A percentile compares a stretch with the other conserved stretches of the same genome.
phyloP scores from a whole-genome alignment of 2,329 filamentous ascomycete species.

The Nannizziopsis barbatae region DNA sequence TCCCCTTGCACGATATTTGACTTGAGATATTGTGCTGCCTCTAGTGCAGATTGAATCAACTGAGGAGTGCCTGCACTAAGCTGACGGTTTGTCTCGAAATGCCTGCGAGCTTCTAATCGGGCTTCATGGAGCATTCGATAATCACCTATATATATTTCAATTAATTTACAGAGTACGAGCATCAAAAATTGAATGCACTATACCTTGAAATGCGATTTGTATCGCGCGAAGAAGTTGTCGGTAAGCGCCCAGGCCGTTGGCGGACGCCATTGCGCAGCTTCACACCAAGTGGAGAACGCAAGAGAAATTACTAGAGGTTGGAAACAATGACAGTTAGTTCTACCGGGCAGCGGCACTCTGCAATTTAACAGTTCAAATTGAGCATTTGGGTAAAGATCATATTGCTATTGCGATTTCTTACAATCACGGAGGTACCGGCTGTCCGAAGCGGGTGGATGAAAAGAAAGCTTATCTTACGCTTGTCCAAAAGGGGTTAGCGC shows the following conservation, averaged over 20 bases:
- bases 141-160: constrained; percentile 50
- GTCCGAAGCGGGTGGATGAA: not conserved
- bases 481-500: constrained; percentile 11
- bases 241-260: constrained; percentile 22
- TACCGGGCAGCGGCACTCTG: no score
- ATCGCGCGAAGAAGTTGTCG: constrained; percentile 21
- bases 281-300: not conserved
- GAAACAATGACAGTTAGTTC: not conserved
- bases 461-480: not conserved
- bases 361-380: no score
- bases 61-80: constrained; percentile 50
- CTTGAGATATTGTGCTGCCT: constrained; percentile 66
- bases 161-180: constrained; percentile 11
- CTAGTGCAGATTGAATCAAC: constrained; percentile 66
- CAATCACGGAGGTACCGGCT: not conserved
- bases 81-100: constrained; percentile 58
- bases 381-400: no score
- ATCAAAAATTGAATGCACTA: not conserved
- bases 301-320: not conserved
- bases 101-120: constrained; percentile 56
- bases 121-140: constrained; percentile 56
- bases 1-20: constrained; percentile 83
- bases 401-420: no score
- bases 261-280: constrained; percentile 2
- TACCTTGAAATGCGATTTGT: constrained; percentile 63